Base-by-base conservation (phyloP, 2,329 filamentous ascomycete genomes). In the Biscogniauxia sp. region DNA sequence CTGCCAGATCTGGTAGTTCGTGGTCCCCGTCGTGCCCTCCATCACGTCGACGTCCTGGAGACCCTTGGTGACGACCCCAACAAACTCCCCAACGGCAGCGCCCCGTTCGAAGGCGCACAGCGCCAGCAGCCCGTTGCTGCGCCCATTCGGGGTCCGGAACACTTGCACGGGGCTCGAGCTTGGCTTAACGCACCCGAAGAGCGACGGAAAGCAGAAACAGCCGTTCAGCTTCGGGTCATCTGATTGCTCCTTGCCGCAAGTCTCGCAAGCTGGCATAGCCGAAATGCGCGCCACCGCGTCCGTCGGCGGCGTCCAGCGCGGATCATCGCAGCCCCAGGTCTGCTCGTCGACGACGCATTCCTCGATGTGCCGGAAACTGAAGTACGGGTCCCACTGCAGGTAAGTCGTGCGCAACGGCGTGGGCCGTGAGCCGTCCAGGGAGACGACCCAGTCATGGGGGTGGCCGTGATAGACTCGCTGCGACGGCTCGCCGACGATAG, bases 1-100 rank as follows among this genome's bases (percentile, higher is more conserved):
- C 67, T 87, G 84, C 76, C 79, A 86, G 58, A 86, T 85, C 67
- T 87, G 84, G 65, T 85, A 87, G 1, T 65, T 66, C n/a, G 55
- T 26, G 60, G 64, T 67, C 3, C 68, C 66, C 0, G 77, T 76
- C 0, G 76, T 77, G 26, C 77, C 77, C 57, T 81, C 73, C 83
- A 86, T 84, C 8, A 86, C 82, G 64, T 86, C 84, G 13, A 82
- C 72, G 61, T 80, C 79, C 6, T 76, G 70, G 9, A 86, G 72
- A 1, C 79, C 82, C 56, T 78, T 80, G 0, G 83, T 86, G 32
- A 86, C 75, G 25, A 82, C 69, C 2, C 84, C 84, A 5, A 84
- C 77, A 59, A 86, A 84, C 68, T 86, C 83, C 1, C 82, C 82
- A 17, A 86, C 77, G 0, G 81, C 81, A 0, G 75, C 73, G 11